phyloP scores from a whole-genome alignment of 2,329 filamentous ascomycete species.

The Ceratocystis ficicola region DNA sequence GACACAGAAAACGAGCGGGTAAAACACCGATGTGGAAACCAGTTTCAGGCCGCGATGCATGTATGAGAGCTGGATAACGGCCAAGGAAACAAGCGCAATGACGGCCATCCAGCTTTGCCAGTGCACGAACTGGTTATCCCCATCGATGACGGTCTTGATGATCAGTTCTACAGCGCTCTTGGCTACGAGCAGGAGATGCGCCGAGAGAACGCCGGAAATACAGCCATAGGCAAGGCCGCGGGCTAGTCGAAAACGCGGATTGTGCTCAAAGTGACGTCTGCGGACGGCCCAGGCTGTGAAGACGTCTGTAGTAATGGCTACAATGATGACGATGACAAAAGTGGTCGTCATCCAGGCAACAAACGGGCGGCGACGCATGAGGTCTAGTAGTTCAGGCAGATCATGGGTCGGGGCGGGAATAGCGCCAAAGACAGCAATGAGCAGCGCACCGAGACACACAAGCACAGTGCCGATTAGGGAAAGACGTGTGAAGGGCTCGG shows the following conservation, averaged over 20 bases:
- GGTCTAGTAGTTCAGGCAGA: slow-evolving; percentile 63
- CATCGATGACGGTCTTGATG: slow-evolving; percentile 71
- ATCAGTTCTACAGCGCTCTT: slow-evolving; percentile 94
- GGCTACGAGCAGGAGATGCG: slow-evolving; percentile 82
- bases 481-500: slow-evolving; percentile 87
- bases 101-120: slow-evolving; percentile 95
- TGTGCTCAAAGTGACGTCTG: slow-evolving; percentile 37
- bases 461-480: slow-evolving; percentile 83
- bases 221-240: slow-evolving; percentile 80
- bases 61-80: slow-evolving; percentile 86
- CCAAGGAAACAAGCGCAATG: slow-evolving; percentile 64
- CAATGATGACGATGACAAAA: slow-evolving; percentile 54
- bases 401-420: slow-evolving; percentile 87
- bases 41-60: slow-evolving; percentile 87
- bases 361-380: slow-evolving; percentile 64
- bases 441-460: slow-evolving; percentile 73
- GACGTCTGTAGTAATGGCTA: slow-evolving; percentile 52
- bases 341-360: slow-evolving; percentile 82
- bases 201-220: slow-evolving; percentile 84
- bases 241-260: slow-evolving; percentile 57
- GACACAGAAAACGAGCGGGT: slow-evolving; percentile 94
- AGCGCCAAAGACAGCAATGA: slow-evolving; percentile 89
- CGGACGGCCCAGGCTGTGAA: slow-evolving; percentile 38
- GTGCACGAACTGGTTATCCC: slow-evolving; percentile 82
- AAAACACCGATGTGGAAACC: slow-evolving; percentile 88